Percentiles rank a stretch among this genome's conserved stretches.
phyloP scores from a whole-genome alignment of 2,329 filamentous ascomycete species.

The Thelonectria rubi region DNA sequence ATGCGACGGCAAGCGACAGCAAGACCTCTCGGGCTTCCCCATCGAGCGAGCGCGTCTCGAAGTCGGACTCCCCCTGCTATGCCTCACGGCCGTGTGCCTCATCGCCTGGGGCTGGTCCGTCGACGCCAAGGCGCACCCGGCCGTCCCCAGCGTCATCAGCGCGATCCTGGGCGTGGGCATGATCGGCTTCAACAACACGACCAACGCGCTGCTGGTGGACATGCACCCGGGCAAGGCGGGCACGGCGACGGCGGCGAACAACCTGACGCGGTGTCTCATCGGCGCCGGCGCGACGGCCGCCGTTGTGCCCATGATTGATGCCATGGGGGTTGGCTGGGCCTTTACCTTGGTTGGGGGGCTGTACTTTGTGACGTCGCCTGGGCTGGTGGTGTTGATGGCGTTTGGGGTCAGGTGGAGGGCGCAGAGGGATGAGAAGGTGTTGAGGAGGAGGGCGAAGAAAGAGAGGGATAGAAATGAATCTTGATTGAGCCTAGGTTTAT shows the following conservation, averaged over 20 bases:
- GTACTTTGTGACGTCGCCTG: constrained; percentile 51
- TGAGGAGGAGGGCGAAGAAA: constrained; percentile 33
- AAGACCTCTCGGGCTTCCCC: constrained; percentile 59
- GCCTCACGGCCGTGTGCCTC: constrained; percentile 57
- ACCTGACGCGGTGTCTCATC: constrained; percentile 63
- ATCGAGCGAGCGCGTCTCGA: constrained; percentile 62
- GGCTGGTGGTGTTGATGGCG: constrained; percentile 53
- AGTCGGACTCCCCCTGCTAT: constrained; percentile 60
- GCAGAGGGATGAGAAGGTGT: constrained; percentile 42
- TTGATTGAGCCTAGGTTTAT: neutral
- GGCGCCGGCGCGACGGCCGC: constrained; percentile 62
- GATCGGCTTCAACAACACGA: constrained; percentile 63
- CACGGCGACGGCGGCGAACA: constrained; percentile 65
- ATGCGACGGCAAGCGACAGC: constrained; percentile 62
- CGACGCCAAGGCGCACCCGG: constrained; percentile 52
- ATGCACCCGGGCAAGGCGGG: constrained; percentile 62
- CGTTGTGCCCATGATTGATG: constrained; percentile 61
- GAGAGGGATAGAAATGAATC: neutral
- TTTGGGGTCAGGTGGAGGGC: constrained; percentile 56
- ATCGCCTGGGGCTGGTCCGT: constrained; percentile 64
- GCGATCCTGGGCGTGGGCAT: constrained; percentile 58
- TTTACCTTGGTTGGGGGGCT: constrained; percentile 59
- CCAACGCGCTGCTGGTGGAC: constrained; percentile 64
- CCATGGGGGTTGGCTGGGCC: constrained; percentile 61
- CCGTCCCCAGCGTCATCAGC: constrained; percentile 57